Conservation (phyloP, 2,329 filamentous ascomycete genomes). For the Laburnicola sp. region DNA sequence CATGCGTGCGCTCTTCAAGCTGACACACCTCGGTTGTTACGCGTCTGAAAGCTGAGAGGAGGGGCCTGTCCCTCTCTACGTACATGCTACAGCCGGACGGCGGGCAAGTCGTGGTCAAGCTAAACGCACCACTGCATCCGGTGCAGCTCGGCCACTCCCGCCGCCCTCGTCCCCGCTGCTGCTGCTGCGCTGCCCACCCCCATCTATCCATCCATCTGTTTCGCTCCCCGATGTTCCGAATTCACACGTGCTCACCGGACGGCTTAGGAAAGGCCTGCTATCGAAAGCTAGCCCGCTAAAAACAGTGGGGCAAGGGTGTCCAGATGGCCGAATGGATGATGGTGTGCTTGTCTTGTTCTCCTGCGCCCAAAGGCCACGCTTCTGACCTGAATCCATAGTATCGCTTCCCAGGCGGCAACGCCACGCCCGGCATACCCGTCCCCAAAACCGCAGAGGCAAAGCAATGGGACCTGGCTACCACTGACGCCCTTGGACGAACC, state of each 20-base stretch:
- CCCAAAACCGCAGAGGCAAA: constrained; percentile 40
- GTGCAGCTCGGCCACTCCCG: constrained; percentile 12
- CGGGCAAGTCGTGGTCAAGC: too few relatives aligned
- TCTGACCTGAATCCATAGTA: constrained; percentile 36
- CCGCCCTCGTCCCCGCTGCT: constrained; percentile 14
- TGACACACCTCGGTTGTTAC: too few relatives aligned
- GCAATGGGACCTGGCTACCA: constrained; percentile 43
- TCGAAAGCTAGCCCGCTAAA: constrained; percentile 39
- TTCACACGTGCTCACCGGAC: constrained; percentile 41
- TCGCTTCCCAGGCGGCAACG: constrained; percentile 38
- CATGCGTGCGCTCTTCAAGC: too few relatives aligned
- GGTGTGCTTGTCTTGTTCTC: constrained; percentile 30
- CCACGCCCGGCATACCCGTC: constrained; percentile 27
- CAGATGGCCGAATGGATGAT: constrained; percentile 45
- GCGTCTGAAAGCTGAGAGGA: too few relatives aligned
- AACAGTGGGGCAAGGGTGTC: constrained; percentile 41
- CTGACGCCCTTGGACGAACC: constrained; percentile 42
- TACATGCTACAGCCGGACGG: neutral
- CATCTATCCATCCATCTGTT: constrained; percentile 12
- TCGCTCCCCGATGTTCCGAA: constrained; percentile 21
- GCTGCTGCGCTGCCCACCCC: too few relatives aligned
- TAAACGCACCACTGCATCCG: too few relatives aligned
- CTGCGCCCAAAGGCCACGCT: constrained; percentile 14
- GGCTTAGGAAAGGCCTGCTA: constrained; percentile 37
- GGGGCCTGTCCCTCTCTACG: neutral